Conservation (phyloP, 139 green algal genomes). For the Chlamydomonas schloesseri region DNA sequence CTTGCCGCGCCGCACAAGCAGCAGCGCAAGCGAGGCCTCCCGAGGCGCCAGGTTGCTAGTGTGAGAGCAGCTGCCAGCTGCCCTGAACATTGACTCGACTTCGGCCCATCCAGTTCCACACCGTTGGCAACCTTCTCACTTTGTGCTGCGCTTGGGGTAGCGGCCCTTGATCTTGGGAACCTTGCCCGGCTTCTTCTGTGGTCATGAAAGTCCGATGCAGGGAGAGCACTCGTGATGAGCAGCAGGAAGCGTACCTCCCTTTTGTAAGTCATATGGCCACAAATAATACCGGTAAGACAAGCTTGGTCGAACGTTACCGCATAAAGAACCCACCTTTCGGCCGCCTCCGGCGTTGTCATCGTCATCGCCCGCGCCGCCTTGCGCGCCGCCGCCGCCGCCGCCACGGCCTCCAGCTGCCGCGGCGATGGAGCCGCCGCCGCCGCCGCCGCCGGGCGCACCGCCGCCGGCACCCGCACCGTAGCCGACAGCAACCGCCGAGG, state of each 20-base stretch:
- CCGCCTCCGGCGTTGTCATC: background rate
- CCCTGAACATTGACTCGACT: too few species aligned
- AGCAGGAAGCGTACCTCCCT: background rate
- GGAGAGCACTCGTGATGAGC: background rate
- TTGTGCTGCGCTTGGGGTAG: conserved; percentile 59
- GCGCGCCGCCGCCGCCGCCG: background rate
- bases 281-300: too few species aligned
- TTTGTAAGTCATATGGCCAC: too few species aligned
- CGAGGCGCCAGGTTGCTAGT: too few species aligned
- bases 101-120: too few species aligned
- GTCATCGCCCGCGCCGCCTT: background rate
- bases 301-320: too few species aligned
- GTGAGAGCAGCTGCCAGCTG: too few species aligned
- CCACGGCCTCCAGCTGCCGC: background rate
- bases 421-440: background rate
- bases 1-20: too few species aligned
- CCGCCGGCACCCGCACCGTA: background rate
- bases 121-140: background rate
- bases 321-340: background rate
- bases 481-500: background rate
- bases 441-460: background rate
- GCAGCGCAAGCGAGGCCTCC: too few species aligned
- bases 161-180: conserved; percentile 55
- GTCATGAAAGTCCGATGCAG: too few species aligned
- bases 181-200: conserved; percentile 51